A percentile compares a stretch with the other conserved stretches of the same genome.
phyloP scores from a whole-genome alignment of 768 basidiomycete species.

The Filobasidium floriforme region DNA sequence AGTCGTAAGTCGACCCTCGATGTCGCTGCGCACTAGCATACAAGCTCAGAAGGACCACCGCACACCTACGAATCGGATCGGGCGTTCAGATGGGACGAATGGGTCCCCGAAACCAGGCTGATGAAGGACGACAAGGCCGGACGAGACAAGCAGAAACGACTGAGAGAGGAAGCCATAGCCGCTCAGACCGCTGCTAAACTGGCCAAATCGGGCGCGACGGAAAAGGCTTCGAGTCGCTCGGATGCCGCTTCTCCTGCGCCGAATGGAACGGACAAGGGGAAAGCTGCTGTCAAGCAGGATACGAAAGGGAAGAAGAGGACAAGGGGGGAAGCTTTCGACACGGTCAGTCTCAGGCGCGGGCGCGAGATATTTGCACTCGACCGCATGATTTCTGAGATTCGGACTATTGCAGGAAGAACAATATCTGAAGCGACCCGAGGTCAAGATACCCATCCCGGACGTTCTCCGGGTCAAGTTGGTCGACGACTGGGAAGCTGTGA shows the following conservation, averaged over 20 bases:
- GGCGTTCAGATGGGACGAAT: conserved; percentile 80
- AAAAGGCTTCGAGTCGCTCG: conserved; percentile 26
- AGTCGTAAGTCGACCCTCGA: conserved; percentile 57
- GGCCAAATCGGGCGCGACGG: conserved; percentile 11
- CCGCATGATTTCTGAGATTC: too few relatives aligned
- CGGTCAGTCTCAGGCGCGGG: too few relatives aligned
- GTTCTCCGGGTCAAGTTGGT: conserved; percentile 79
- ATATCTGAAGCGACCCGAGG: conserved; percentile 67
- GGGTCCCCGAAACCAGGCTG: conserved; percentile 73
- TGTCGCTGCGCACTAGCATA: not conserved
- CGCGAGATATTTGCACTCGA: too few relatives aligned
- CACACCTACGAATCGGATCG: not conserved
- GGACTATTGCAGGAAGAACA: conserved; percentile 61
- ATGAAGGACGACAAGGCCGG: conserved; percentile 79
- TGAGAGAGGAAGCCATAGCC: conserved; percentile 46
- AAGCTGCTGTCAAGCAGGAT: not conserved
- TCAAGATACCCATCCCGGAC: conserved; percentile 85
- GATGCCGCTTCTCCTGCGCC: conserved; percentile 10
- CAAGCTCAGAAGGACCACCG: not conserved
- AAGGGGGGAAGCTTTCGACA: conserved; percentile 37
- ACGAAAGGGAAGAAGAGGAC: conserved; percentile 59
- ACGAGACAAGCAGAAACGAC: conserved; percentile 64
- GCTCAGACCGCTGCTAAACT: conserved; percentile 9
- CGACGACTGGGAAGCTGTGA: conserved; percentile 96
- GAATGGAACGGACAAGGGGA: conserved; percentile 31